Conservation (phyloP, 192 early-diverging fungal genomes). For the Coemansia sp. region DNA sequence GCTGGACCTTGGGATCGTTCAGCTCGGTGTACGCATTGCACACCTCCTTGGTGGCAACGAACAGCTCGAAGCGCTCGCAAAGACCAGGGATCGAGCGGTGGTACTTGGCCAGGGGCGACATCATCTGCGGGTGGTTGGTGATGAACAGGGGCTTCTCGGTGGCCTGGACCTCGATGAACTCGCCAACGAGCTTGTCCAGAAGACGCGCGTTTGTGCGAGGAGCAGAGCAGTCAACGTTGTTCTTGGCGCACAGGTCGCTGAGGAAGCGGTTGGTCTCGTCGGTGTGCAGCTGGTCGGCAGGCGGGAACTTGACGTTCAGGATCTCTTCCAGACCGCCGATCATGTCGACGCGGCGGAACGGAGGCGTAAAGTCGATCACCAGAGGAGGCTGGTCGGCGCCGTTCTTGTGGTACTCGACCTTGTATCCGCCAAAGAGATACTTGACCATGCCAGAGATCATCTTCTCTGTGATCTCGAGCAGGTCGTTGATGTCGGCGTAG, state of each 20-base stretch:
- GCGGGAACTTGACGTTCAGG: slow-evolving; percentile 88
- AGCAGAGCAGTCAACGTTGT: slow-evolving; percentile 91
- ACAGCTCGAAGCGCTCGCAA: slow-evolving; percentile 98
- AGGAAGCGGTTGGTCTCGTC: slow-evolving; percentile 86
- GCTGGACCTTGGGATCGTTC: slow-evolving; percentile 99
- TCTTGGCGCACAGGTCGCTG: slow-evolving; percentile 86
- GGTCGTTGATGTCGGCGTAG: slow-evolving; percentile 95
- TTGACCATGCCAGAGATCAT: slow-evolving; percentile 91
- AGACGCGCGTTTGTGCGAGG: slow-evolving; percentile 91
- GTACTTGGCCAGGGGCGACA: slow-evolving; percentile 98
- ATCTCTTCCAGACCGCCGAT: slow-evolving; percentile 88
- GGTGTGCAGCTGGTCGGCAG: slow-evolving; percentile 76
- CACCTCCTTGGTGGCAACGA: slow-evolving; percentile 98
- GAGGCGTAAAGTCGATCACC: slow-evolving; percentile 94
- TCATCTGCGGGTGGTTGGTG: slow-evolving; percentile 95
- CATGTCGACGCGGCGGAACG: slow-evolving; percentile 93
- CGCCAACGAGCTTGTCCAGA: slow-evolving; percentile 92
- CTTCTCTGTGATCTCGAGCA: slow-evolving; percentile 93
- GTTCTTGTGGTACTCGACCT: slow-evolving; percentile 92
- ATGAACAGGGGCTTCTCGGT: slow-evolving; percentile 89
- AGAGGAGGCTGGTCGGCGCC: slow-evolving; percentile 72
- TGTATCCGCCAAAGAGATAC: slow-evolving; percentile 84
- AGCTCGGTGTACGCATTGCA: slow-evolving; percentile 99
- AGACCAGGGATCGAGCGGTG: slow-evolving; percentile 86
- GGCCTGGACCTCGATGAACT: slow-evolving; percentile 75